phyloP scores from a whole-genome alignment of 2,329 filamentous ascomycete genomes.

The Alternaria brassicicola region DNA sequence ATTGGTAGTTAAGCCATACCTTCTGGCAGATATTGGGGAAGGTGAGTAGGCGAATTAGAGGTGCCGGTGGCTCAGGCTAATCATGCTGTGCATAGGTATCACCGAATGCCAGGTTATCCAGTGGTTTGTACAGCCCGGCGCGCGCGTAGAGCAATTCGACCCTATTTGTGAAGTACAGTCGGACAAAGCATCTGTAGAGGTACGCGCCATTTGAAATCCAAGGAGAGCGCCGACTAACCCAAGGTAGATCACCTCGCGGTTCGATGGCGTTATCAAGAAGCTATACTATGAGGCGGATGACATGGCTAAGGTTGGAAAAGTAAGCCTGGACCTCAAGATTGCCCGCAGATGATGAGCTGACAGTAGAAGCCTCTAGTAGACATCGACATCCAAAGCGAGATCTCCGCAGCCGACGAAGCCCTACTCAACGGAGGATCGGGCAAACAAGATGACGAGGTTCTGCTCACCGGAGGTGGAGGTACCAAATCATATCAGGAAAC shows the following conservation, averaged over 20 bases:
- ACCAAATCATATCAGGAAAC: slow-evolving; percentile 26
- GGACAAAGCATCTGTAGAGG: slow-evolving; percentile 81
- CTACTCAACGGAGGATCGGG: slow-evolving; percentile 45
- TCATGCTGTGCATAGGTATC: slow-evolving; percentile 67
- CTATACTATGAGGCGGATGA: slow-evolving; percentile 94
- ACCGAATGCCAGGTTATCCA: slow-evolving; percentile 99
- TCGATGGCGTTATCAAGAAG: slow-evolving; percentile 94
- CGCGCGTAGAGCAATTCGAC: slow-evolving; percentile 95
- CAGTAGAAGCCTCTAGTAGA: slow-evolving; percentile 77
- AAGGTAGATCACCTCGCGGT: slow-evolving; percentile 86
- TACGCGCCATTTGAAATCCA: slow-evolving; percentile 28
- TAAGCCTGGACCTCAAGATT: slow-evolving; percentile 30
- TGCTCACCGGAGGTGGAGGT: slow-evolving; percentile 20
- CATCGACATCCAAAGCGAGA: slow-evolving; percentile 86
- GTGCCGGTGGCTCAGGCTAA: not conserved
- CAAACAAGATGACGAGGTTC: slow-evolving; percentile 26
- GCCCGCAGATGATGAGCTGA: slow-evolving; percentile 19
- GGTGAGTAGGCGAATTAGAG: slow-evolving; percentile 56
- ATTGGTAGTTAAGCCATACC: slow-evolving; percentile 73
- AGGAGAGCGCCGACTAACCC: slow-evolving; percentile 13
- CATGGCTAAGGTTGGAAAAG: slow-evolving; percentile 89
- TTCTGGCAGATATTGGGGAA: slow-evolving; percentile 86
- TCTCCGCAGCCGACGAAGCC: slow-evolving; percentile 65
- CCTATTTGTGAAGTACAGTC: slow-evolving; percentile 98
- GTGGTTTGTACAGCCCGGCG: slow-evolving; percentile 98